These are phyloP conservation scores for Candida coquimbonensis DNA, from an alignment of 805 yeast species.

Conservation along the genomic window DNA sequence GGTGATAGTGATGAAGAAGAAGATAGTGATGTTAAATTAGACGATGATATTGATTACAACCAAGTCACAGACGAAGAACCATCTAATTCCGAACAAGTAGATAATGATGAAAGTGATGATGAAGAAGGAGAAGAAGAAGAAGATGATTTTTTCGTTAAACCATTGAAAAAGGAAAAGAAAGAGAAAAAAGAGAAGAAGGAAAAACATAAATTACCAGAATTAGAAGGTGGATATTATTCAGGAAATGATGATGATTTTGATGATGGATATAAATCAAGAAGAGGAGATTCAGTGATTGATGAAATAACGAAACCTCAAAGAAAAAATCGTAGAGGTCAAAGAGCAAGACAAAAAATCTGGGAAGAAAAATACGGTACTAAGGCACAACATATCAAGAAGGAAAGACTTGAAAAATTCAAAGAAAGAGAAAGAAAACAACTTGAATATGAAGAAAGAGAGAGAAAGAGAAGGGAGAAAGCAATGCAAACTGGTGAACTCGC, in stretches of 20 bases:
- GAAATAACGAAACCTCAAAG: constrained; percentile 46
- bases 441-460: constrained; percentile 68
- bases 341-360: constrained; percentile 97
- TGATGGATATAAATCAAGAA: constrained; percentile 27
- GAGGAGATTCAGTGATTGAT: constrained; percentile 38
- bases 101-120: constrained; percentile 16
- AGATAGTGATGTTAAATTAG: constrained; percentile 20
- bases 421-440: constrained; percentile 53
- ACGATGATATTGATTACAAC: constrained; percentile 35
- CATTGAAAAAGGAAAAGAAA: constrained; percentile 3
- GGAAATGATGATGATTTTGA: constrained; percentile 58
- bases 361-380: constrained; percentile 76
- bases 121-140: constrained; percentile 19
- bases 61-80: constrained; percentile 64
- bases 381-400: constrained; percentile 79
- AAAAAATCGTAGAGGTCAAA: constrained; percentile 92
- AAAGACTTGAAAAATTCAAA: constrained; percentile 44
- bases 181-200: constrained; percentile 29
- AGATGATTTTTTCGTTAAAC: constrained; percentile 36
- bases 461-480: constrained; percentile 55
- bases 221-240: constrained; percentile 76
- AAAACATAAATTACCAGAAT: constrained; percentile 49
- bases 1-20: constrained; percentile 17
- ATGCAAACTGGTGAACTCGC: constrained; percentile 30
- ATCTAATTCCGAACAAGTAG: constrained; percentile 22